Base-by-base conservation (phyloP, 768 basidiomycete genomes). In the Pulveroboletus sp. region DNA sequence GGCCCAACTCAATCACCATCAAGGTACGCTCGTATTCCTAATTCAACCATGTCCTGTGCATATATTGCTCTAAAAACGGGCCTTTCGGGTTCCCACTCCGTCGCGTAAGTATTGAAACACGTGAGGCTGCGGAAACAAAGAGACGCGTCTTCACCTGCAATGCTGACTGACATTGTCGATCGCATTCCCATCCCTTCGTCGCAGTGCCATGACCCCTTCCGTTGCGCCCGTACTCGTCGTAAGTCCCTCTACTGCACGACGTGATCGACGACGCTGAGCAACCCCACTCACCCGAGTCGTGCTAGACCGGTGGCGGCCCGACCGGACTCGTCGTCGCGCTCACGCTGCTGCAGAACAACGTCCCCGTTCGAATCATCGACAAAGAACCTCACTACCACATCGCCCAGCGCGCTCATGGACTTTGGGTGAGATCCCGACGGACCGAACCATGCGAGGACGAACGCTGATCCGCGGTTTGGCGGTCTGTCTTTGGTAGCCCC, bases 311-410 rank as follows among this genome's bases (percentile, higher is more conserved):
- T 16, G 63, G 47, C 27, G 69, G 64, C 14, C 65, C 68, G 13
- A 45, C 63, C 0, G 68, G 71, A 20, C 60, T 69, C 13, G 57
- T 64, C 23, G 59, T 53, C 19, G 70, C 70, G 4, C 65, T 69
- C 6, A 60, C 61, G 1, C 60, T 73, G 22, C 57, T 75, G 14
- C 66, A 67, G 19, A 77, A 78, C 59, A 70, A 72, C 5, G 62
- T 80, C 16, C 68, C 75, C 10, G 73, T 81, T 7, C 74, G 77
- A 17, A 72, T 83, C 23, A 74, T 82, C 39, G 75, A 81, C 49
- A 77, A 76, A 52, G 71, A 70, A 43, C 56, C 64, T 0, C 43
- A 63, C 1, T 65, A 69, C 10, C 67, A 61, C 13, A 54, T 70
- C 14, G 73, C 72, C 3, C 69, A 73, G 49, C 70, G 76, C 3